Percentiles rank a stretch among this genome's conserved stretches.
phyloP scores from a whole-genome alignment of 768 basidiomycete species.

The Termitomyces eurrhizus region DNA sequence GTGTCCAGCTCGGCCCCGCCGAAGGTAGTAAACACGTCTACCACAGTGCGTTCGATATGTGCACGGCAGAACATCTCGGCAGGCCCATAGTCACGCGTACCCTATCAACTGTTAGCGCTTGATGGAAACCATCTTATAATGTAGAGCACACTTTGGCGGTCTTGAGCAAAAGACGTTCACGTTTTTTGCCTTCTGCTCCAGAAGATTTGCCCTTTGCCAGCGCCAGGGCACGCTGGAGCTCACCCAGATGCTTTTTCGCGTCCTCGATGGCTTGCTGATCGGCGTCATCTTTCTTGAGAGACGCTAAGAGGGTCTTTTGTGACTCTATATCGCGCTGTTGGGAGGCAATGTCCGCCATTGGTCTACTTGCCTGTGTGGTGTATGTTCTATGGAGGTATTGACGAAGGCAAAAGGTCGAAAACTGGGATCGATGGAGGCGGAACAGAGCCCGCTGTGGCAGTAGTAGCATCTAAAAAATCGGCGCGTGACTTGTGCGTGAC shows the following conservation, averaged over 20 bases:
- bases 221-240: conserved; percentile 55
- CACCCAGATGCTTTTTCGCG: conserved; percentile 64
- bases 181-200: conserved; percentile 40
- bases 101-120: conserved; percentile 41
- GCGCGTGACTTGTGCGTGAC: conserved; percentile 9
- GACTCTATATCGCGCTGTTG: conserved; percentile 52
- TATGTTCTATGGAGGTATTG: conserved; percentile 17
- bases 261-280: conserved; percentile 51
- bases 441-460: conserved; percentile 11
- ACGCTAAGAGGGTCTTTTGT: conserved; percentile 56
- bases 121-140: conserved; percentile 4
- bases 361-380: neutral
- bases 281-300: conserved; percentile 53
- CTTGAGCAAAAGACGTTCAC: conserved; percentile 75
- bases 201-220: conserved; percentile 34
- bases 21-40: conserved; percentile 82
- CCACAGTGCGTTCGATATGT: conserved; percentile 85
- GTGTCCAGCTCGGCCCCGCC: conserved; percentile 95
- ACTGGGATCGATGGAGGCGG: conserved; percentile 30
- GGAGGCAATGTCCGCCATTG: conserved; percentile 25
- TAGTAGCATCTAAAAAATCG: conserved; percentile 7
- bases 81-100: conserved; percentile 93
- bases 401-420: conserved; percentile 12
- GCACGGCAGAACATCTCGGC: conserved; percentile 90
- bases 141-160: conserved; percentile 76